phyloP scores from a whole-genome alignment of 164 flowering plant genomes.

The Kingdonia uniflora region DNA sequence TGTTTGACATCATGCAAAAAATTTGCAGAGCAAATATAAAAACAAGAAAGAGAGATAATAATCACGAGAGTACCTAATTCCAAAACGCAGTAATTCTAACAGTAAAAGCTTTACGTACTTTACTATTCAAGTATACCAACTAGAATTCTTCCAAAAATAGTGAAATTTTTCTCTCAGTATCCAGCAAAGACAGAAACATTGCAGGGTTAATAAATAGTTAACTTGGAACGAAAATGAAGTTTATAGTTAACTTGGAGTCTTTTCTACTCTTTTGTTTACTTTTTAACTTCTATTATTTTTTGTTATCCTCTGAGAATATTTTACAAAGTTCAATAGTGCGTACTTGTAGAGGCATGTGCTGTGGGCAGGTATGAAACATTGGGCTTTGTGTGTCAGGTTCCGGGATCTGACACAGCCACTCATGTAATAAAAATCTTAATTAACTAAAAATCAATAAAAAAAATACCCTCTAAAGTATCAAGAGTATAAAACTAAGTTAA shows the following conservation, averaged over 20 bases:
- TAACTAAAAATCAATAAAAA: no score
- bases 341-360: background rate
- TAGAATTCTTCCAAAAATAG: background rate
- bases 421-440: no score
- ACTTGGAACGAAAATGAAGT: no score
- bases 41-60: background rate
- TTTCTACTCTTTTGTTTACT: background rate
- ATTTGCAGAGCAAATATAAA: background rate
- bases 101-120: slow-evolving; percentile 8
- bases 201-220: no score
- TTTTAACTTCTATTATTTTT: background rate
- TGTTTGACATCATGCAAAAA: slow-evolving; percentile 5
- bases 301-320: background rate
- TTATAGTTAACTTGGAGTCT: slow-evolving; percentile 6
- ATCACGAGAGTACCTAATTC: background rate
- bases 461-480: no score
- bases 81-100: background rate
- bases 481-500: no score
- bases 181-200: background rate
- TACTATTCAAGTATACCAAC: slow-evolving; percentile 1
- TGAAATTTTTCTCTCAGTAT: slow-evolving; percentile 2
- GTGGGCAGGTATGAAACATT: no score
- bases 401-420: no score
- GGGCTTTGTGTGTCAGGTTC: no score
- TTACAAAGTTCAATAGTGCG: background rate